Evolutionary conservation across 495 filamentous ascomycete genomes (phyloP).

Genomic region (Chaetomidium leptoderma): DNA sequence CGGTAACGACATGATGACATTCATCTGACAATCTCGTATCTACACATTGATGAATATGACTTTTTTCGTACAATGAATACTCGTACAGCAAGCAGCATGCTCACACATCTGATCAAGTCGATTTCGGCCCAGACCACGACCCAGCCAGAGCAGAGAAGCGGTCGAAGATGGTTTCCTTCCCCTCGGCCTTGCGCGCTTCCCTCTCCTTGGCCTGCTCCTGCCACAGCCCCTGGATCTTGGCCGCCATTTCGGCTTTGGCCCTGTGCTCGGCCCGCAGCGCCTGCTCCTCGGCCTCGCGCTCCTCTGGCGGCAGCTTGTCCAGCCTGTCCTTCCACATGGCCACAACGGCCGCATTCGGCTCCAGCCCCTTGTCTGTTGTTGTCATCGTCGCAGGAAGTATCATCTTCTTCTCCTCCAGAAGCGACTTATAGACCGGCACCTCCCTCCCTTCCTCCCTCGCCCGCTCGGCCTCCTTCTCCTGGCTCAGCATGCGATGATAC

Average conservation of each 20-base stretch:
- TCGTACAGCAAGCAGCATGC: slow-evolving; percentile 13
- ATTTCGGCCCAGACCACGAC: slow-evolving; percentile 4
- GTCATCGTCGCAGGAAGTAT: slow-evolving; percentile 8
- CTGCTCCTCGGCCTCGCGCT: slow-evolving; percentile 62
- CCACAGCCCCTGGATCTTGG: slow-evolving; percentile 51
- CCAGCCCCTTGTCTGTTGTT: too few species aligned
- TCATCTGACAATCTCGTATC: slow-evolving; percentile 5
- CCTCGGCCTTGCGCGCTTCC: slow-evolving; percentile 55
- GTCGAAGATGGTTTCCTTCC: slow-evolving; percentile 51
- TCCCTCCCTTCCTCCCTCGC: slow-evolving; percentile 60
- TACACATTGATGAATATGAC: slow-evolving; percentile 8
- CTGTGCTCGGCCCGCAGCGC: slow-evolving; percentile 58
- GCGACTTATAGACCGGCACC: slow-evolving; percentile 45
- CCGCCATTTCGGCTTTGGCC: slow-evolving; percentile 52
- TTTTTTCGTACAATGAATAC: slow-evolving; percentile 11
- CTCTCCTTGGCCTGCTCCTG: slow-evolving; percentile 55
- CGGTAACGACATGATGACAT: slow-evolving; percentile 8
- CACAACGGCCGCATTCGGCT: slow-evolving; percentile 35
- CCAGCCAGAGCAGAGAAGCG: slow-evolving; percentile 30
- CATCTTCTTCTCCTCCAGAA: slow-evolving; percentile 36
- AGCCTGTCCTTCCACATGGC: slow-evolving; percentile 50
- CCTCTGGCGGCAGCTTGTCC: slow-evolving; percentile 56
- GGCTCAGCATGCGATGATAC: slow-evolving; percentile 77
- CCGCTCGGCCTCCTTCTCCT: slow-evolving; percentile 63
- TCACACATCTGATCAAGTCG: not conserved